Base-by-base conservation (phyloP, 2,329 filamentous ascomycete genomes). In the Colletotrichum gloeosporioides region DNA sequence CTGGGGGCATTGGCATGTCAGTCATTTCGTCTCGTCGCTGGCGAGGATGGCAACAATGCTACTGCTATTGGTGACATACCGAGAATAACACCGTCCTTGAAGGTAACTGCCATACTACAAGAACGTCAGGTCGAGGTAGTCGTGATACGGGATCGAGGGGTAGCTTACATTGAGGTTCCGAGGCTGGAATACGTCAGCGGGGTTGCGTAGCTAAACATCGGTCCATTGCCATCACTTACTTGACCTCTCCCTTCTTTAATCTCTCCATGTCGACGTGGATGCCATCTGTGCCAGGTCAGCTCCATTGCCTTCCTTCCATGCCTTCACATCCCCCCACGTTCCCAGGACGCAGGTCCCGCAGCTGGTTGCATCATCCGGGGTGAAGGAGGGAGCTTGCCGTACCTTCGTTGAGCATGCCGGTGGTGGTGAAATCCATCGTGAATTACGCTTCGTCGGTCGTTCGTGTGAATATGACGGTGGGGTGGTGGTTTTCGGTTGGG, bases 261-360 rank as follows among this genome's bases (percentile, higher is more conserved):
- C 97, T 94, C 83, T 99, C 95, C 97, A 99, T 99, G 85, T 99
- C 97, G 81, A 99, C 91, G 86, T 99, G 97, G 85, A 99, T 99
- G 85, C 97, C 97, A 96, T 99, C 97, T 99, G 82, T 64, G 18
- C 32, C 1, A 71, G 53, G 44, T 65, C 67, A 75, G 75, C 67
- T 16, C 53, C 13, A 18, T 34, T 62, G 5, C 32, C 31, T 6
- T 39, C 7, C 25, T 67, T 57, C 9, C 16, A 2, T 34, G 3
- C 15, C 22, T 44, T 25, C 32, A 0, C 44, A 53, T 0, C 32
- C 27, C 39, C 39, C 32, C 61, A 29, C 39, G 49, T 63, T 13
- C 55, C 27, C 13, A 22, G 32, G 64, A 73, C 64, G 31, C 13
- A 22, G 39, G 64, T 76, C 64, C 70, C 64, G 70, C 49, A 59